Conservation (phyloP, 140 eudicot genomes). For the Oenanthe javanica region DNA sequence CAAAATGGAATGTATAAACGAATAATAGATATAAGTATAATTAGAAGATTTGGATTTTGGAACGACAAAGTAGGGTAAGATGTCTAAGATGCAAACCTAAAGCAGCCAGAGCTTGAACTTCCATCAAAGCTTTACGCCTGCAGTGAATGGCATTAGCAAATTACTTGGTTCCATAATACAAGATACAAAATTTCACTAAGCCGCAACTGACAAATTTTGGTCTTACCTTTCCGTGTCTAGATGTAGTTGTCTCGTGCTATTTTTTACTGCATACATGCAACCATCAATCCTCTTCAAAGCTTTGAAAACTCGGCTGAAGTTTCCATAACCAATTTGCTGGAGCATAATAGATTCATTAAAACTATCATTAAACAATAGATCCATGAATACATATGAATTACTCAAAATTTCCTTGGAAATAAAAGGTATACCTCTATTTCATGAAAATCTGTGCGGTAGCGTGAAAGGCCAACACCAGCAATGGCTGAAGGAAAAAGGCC, state of each 20-base stretch:
- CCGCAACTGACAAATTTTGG: not conserved
- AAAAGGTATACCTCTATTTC: constrained; percentile 61
- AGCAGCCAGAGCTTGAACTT: constrained; percentile 93
- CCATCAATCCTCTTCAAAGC: constrained; percentile 88
- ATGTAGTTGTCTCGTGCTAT: constrained; percentile 47
- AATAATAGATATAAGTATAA: not conserved
- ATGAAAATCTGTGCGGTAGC: constrained; percentile 79
- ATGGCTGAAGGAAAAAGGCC: constrained; percentile 43
- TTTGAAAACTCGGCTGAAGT: constrained; percentile 80
- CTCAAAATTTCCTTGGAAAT: not conserved
- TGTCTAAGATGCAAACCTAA: constrained; percentile 50
- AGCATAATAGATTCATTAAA: not conserved
- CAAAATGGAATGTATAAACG: not conserved
- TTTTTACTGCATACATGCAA: constrained; percentile 85
- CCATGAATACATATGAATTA: not conserved
- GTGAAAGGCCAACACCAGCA: constrained; percentile 76
- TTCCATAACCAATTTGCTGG: constrained; percentile 88
- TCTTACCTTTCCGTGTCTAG: constrained; percentile 66
- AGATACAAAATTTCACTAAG: not conserved
- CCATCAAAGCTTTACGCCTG: constrained; percentile 97
- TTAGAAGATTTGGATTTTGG: not conserved
- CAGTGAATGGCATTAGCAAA: not conserved
- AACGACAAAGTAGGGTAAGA: not conserved
- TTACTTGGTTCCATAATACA: not conserved
- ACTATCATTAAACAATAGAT: not conserved